Base-by-base conservation (phyloP, 805 yeast genomes). In the Starmerella bombicola region DNA sequence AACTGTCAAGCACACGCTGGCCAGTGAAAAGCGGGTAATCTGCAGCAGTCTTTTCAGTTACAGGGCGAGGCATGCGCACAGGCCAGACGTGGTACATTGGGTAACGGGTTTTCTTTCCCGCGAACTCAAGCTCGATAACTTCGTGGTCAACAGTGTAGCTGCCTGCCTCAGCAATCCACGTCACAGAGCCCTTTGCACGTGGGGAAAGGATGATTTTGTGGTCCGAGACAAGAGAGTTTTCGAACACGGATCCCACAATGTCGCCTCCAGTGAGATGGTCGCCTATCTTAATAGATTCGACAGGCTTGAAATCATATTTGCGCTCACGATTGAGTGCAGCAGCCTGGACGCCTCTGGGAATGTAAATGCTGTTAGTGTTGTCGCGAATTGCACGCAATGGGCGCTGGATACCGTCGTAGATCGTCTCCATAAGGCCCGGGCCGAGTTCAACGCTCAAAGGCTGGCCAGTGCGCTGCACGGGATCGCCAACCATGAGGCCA, bases 1-100 rank as follows among this genome's bases (percentile, higher is more conserved):
- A 73, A 23, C 98, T 79, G 66, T 91, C 99, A 63, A 91, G 71
- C 38, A 91, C 99, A 73, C 99, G 82, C 71, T 91, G 99, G 57
- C 99, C 99, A 16, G 99, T 91, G 56, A 91, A 73, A 55, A 91
- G 72, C 38, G 99, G 99, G 64, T 80, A 75, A 65, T 88, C 91
- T 32, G 98, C 97, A 46, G 93, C 68, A 49, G 84, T 67, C 62
- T 88, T 85, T 64, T 85, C 93, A 38, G 96, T 80, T 35, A 88
- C 97, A 15, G 99, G 98, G 68, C 99, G 80, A 55, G 99, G 97
- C 33, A 86, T 95, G 72, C 99, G 85, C 48, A 91, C 98, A 28
- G 99, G 99, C 99, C 99, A 91, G 22, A 95, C 78, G 66, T 91
- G 99, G 80, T 76, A 84, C 95, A 91, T 85, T 33, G 93, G 71